Evolutionary conservation across 2,329 filamentous ascomycete species (phyloP), one percentile per base, ranked within the genome.

Genomic region (Neophaeococcomyces mojaviensis): DNA sequence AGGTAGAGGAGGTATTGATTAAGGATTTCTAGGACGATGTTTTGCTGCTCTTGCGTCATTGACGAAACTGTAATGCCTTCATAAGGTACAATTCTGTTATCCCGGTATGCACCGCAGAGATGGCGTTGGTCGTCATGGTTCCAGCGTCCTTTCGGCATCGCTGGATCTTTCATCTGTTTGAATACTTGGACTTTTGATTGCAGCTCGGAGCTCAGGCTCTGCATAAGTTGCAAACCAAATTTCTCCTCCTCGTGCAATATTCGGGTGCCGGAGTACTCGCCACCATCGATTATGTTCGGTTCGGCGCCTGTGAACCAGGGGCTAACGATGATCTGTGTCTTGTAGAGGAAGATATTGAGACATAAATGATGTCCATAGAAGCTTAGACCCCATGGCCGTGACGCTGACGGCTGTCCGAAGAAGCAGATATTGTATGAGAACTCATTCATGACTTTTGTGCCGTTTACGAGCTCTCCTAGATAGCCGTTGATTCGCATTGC

Each of bases 251-350:
- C 66, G 32, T 81, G 69, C 28, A 88, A 64, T 46, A 88, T 86
- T 3, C 75, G 68, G 0, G 80, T 85, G 5, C 84, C 84, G 1
- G 66, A 65, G 60, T 79, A 73, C 0, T 73, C 74, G 0, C 84
- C 83, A 0, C 64, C 62, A 53, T 88, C 84, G 55, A 88, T 84
- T 30, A 81, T 58, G 56, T 89, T 88, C 0, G 86, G 86, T 63
- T 90, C 86, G 0, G 86, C 86, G 45, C 86, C 86, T 0, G 83
- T 87, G 64, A 90, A 90, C 65, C 81, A 86, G 0, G 86, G 86
- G 0, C 78, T 79, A 2, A 87, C 70, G 36, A 87, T 68, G 40
- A 88, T 79, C 60, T 87, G 81, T 0, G 67, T 64, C 26, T 70
- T 70, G 58, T 81, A 76, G 46, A 88, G 71, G 59, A 88, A 84